phyloP scores from a whole-genome alignment of 805 yeast species.

The Ogataea parapolymorpha region DNA sequence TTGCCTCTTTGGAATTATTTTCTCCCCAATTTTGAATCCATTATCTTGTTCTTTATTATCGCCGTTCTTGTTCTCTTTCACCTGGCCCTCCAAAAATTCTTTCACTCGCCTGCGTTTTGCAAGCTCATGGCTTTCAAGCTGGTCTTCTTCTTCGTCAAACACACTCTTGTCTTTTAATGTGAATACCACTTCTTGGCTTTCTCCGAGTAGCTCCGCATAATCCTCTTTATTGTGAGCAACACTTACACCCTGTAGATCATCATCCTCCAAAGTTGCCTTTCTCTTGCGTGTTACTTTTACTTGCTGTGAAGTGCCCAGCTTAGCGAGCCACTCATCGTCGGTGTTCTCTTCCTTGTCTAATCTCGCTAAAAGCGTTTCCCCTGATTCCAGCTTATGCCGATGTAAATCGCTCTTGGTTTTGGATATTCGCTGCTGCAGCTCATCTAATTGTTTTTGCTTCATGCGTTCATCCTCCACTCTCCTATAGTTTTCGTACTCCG shows the following conservation, averaged over 20 bases:
- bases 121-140: slow-evolving; percentile 35
- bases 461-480: slow-evolving; percentile 31
- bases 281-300: slow-evolving; percentile 7
- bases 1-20: slow-evolving; percentile 7
- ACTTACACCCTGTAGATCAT: slow-evolving; percentile 31
- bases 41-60: slow-evolving; percentile 24
- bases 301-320: slow-evolving; percentile 23
- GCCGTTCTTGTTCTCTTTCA: slow-evolving; percentile 33
- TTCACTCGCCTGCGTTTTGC: slow-evolving; percentile 18
- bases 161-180: slow-evolving; percentile 54
- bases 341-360: slow-evolving; percentile 28
- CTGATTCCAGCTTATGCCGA: slow-evolving; percentile 22
- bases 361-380: slow-evolving; percentile 26
- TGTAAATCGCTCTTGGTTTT: slow-evolving; percentile 18
- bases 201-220: slow-evolving; percentile 32
- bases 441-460: slow-evolving; percentile 30
- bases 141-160: slow-evolving; percentile 38
- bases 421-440: slow-evolving; percentile 14
- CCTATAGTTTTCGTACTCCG: slow-evolving; percentile 34
- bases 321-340: slow-evolving; percentile 36
- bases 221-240: slow-evolving; percentile 46
- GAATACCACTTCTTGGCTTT: slow-evolving; percentile 42
- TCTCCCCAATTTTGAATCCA: slow-evolving; percentile 28
- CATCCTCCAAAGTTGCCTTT: slow-evolving; percentile 3
- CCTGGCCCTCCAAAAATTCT: slow-evolving; percentile 13